These are phyloP conservation scores for Xylaria cubensis DNA, from an alignment of 495 filamentous ascomycete genomes.

Conservation along the genomic window DNA sequence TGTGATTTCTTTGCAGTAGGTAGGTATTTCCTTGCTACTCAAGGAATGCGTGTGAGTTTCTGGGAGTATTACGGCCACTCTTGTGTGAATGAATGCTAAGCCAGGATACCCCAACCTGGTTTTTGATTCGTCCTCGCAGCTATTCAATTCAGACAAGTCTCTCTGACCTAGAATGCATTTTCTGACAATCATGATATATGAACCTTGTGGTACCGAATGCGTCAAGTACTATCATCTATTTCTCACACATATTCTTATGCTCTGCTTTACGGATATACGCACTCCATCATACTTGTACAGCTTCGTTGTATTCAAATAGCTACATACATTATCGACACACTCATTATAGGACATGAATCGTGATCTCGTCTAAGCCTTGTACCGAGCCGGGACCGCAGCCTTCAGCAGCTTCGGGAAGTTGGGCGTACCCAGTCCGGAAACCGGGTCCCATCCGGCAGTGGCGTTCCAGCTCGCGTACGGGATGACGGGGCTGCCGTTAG, in stretches of 20 bases:
- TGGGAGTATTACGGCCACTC: too few species aligned
- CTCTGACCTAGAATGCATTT: too few species aligned
- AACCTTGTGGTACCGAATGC: too few species aligned
- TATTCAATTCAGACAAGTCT: too few species aligned
- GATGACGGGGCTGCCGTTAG: constrained; percentile 34
- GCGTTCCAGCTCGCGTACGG: constrained; percentile 40
- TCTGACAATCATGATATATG: too few species aligned
- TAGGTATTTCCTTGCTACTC: too few species aligned
- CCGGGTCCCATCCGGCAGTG: constrained; percentile 61
- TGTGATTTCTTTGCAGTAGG: too few species aligned
- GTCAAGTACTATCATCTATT: not conserved
- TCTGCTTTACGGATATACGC: not conserved
- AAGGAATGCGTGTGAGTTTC: too few species aligned
- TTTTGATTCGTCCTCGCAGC: too few species aligned
- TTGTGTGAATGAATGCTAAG: too few species aligned
- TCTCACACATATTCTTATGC: not conserved
- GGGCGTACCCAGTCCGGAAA: constrained; percentile 64
- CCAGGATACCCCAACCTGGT: too few species aligned
- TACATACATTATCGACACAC: constrained; percentile 14
- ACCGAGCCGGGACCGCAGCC: constrained; percentile 10
- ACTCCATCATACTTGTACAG: not conserved
- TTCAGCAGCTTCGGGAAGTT: constrained; percentile 56
- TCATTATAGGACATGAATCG: not conserved
- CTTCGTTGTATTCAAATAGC: not conserved
- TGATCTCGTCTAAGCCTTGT: constrained; percentile 3